phyloP scores from a whole-genome alignment of 352 stramenopile genomes.

The Globisporangium viniferum region DNA sequence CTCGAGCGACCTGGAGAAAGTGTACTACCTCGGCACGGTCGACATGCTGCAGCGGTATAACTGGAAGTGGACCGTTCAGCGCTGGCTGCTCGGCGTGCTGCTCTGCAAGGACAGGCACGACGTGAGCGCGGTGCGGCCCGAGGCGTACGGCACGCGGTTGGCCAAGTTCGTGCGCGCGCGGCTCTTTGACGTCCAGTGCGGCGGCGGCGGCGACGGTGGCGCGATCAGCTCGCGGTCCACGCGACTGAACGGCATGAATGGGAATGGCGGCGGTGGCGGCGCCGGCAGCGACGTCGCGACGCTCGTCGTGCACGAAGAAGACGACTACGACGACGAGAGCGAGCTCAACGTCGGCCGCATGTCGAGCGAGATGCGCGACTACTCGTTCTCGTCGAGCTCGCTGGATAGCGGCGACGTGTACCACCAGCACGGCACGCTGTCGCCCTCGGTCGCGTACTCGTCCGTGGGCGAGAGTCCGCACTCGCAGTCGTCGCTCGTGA shows the following conservation, averaged over 20 bases:
- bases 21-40: slow-evolving; percentile 79
- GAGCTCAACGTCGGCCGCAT: slow-evolving; percentile 17
- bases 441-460: slow-evolving; percentile 58
- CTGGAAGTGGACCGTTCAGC: slow-evolving; percentile 81
- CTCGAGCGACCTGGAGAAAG: slow-evolving; percentile 47
- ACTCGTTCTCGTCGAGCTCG: slow-evolving; percentile 47
- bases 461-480: slow-evolving; percentile 59
- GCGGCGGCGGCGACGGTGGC: slow-evolving; percentile 11
- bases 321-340: slow-evolving; percentile 20
- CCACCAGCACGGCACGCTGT: slow-evolving; percentile 35
- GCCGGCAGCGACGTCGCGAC: slow-evolving; percentile 15
- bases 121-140: slow-evolving; percentile 70
- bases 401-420: slow-evolving; percentile 35
- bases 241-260: slow-evolving; percentile 10
- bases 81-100: slow-evolving; percentile 65
- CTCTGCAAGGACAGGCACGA: slow-evolving; percentile 83
- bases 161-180: slow-evolving; percentile 70
- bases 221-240: slow-evolving; percentile 5
- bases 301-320: slow-evolving; percentile 20
- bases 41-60: slow-evolving; percentile 87
- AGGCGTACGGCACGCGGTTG: slow-evolving; percentile 68
- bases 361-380: slow-evolving; percentile 37
- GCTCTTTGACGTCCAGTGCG: slow-evolving; percentile 57
- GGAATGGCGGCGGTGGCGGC: background rate
- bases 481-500: slow-evolving; percentile 15